These are phyloP conservation scores for Coemansia sp. DNA, from an alignment of 192 early-diverging fungal species.

Conservation along the genomic window DNA sequence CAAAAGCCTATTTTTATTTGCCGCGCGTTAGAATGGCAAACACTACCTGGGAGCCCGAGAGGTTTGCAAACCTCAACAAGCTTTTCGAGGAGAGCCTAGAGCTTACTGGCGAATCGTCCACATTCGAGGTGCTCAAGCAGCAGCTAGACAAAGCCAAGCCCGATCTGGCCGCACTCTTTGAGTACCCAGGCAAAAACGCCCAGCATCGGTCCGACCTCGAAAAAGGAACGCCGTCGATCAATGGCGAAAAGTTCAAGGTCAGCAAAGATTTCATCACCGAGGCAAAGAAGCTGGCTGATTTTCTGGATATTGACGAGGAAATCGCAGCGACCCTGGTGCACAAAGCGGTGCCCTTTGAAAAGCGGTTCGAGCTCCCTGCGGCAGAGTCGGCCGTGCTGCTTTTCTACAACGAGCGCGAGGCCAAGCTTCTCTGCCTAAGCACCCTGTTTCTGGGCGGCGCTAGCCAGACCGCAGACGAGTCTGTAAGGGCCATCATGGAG, in stretches of 20 bases:
- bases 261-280: slow-evolving; percentile 68
- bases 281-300: slow-evolving; percentile 70
- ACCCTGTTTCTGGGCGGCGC: slow-evolving; percentile 56
- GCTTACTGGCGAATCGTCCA: slow-evolving; percentile 30
- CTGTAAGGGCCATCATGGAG: slow-evolving; percentile 50
- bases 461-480: slow-evolving; percentile 41
- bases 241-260: slow-evolving; percentile 58
- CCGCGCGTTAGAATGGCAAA: slow-evolving; percentile 51
- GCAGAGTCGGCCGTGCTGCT: slow-evolving; percentile 65
- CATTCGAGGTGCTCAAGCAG: slow-evolving; percentile 37
- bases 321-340: slow-evolving; percentile 66
- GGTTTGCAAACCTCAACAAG: slow-evolving; percentile 43
- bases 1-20: too few species aligned
- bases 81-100: slow-evolving; percentile 39
- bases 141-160: slow-evolving; percentile 40
- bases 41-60: slow-evolving; percentile 50
- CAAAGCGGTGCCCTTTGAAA: slow-evolving; percentile 51
- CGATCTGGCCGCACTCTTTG: slow-evolving; percentile 42
- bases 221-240: slow-evolving; percentile 55
- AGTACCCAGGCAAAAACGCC: slow-evolving; percentile 38
- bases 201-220: slow-evolving; percentile 44
- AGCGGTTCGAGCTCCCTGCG: slow-evolving; percentile 58
- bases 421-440: slow-evolving; percentile 56
- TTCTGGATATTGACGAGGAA: slow-evolving; percentile 76
- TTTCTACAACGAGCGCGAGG: slow-evolving; percentile 65